These are phyloP conservation scores for Nannochloris sp. DNA, from an alignment of 139 green algal species.

Conservation along the genomic window DNA sequence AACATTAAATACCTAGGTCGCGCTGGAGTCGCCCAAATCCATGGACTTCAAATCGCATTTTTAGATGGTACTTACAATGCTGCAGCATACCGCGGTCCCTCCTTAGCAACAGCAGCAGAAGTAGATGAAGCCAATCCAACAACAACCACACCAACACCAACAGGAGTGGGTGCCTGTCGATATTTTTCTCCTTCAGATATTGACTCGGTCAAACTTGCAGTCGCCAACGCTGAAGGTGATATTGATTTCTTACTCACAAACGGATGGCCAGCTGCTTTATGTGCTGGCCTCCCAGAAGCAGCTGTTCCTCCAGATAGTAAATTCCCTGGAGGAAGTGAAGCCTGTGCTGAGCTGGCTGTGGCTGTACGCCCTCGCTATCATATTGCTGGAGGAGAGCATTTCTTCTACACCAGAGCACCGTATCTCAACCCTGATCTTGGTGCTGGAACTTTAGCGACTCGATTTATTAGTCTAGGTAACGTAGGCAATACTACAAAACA, in stretches of 20 bases:
- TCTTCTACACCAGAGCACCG: slow-evolving; percentile 62
- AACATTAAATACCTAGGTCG: slow-evolving; percentile 59
- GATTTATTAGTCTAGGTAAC: slow-evolving; percentile 77
- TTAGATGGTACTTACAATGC: slow-evolving; percentile 67
- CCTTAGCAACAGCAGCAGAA: not conserved
- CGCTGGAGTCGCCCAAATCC: slow-evolving; percentile 44
- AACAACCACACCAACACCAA: too few relatives aligned
- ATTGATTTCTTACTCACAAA: slow-evolving; percentile 81
- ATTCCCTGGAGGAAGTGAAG: not conserved
- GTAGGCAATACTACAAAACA: slow-evolving; percentile 52
- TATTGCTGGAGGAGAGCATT: slow-evolving; percentile 20
- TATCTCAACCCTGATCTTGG: slow-evolving; percentile 78
- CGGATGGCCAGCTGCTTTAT: slow-evolving; percentile 62
- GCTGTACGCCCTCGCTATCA: slow-evolving; percentile 61
- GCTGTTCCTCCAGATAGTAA: not conserved
- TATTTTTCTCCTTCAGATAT: slow-evolving; percentile 40
- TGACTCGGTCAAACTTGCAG: slow-evolving; percentile 33
- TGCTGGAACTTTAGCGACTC: slow-evolving; percentile 63
- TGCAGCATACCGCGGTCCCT: slow-evolving; percentile 22
- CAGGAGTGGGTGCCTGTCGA: not conserved
- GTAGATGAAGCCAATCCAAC: slow-evolving; percentile 40
- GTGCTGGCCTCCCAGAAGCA: slow-evolving; percentile 21
- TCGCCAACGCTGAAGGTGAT: slow-evolving; percentile 52
- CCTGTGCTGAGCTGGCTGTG: slow-evolving; percentile 34
- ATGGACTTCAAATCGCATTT: slow-evolving; percentile 66